Evolutionary conservation across 2,329 filamentous ascomycete species (phyloP).

Genomic region (Aspergillus arachidicola): DNA sequence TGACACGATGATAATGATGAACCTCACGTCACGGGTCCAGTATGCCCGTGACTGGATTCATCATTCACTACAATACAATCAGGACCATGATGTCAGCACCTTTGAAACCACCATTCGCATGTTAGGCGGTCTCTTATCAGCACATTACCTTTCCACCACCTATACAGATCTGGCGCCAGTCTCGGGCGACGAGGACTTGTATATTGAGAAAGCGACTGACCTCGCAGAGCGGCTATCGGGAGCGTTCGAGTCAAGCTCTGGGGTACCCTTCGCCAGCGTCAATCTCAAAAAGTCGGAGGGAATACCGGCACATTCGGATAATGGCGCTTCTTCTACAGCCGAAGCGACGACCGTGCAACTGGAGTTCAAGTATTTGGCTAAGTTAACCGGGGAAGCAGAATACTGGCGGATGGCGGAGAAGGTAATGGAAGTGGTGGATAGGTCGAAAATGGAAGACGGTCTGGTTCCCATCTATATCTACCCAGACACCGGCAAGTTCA

Average conservation of each 20-base stretch:
- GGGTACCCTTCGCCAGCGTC: constrained; percentile 87
- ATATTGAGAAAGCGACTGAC: constrained; percentile 93
- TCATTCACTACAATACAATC: constrained; percentile 78
- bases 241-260: constrained; percentile 84
- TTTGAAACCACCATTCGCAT: constrained; percentile 98
- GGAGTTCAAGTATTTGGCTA: constrained; percentile 95
- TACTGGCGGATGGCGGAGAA: constrained; percentile 94
- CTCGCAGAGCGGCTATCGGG: constrained; percentile 83
- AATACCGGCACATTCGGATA: constrained; percentile 79
- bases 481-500: constrained; percentile 75
- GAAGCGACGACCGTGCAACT: constrained; percentile 91
- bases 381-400: constrained; percentile 85
- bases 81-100: constrained; percentile 93
- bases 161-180: constrained; percentile 80
- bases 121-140: constrained; percentile 88
- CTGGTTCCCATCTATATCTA: constrained; percentile 91
- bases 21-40: constrained; percentile 80
- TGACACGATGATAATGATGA: constrained; percentile 98
- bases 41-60: constrained; percentile 89
- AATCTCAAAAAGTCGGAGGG: constrained; percentile 78
- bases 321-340: constrained; percentile 87
- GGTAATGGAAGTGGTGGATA: constrained; percentile 87
- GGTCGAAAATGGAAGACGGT: constrained; percentile 76
- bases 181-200: constrained; percentile 79
- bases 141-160: constrained; percentile 87